Evolutionary conservation across 495 filamentous ascomycete genomes (phyloP).

Genomic region (Hyaloscypha variabilis): DNA sequence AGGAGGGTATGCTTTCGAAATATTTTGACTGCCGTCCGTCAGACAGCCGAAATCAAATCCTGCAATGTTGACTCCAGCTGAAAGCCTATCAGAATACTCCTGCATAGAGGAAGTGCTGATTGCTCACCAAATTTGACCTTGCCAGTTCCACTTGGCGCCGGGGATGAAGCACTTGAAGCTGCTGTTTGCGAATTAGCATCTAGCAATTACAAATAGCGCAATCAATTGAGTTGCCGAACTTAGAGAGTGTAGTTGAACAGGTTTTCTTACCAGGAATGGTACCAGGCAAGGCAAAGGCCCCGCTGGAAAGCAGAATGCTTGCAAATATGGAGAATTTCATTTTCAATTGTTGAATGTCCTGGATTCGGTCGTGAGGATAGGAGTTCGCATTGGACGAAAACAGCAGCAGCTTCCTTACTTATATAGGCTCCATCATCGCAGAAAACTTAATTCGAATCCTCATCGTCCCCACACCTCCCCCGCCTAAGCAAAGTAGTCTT

Average conservation of each 20-base stretch:
- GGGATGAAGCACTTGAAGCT: background rate
- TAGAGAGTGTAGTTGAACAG: background rate
- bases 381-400: background rate
- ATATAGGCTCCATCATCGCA: background rate
- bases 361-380: background rate
- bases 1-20: slow-evolving; percentile 38
- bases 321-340: slow-evolving; percentile 4
- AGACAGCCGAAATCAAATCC: slow-evolving; percentile 56
- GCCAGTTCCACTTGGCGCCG: background rate
- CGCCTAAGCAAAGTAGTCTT: background rate
- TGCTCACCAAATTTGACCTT: slow-evolving; percentile 19
- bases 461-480: background rate
- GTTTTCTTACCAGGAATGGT: background rate
- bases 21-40: slow-evolving; percentile 48
- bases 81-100: background rate
- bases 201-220: background rate
- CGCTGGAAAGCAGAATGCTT: background rate
- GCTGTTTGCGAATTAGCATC: background rate
- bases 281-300: background rate
- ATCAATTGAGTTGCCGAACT: background rate
- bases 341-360: background rate
- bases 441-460: background rate
- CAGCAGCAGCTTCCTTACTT: background rate
- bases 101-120: background rate
- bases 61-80: slow-evolving; percentile 43